Evolutionary conservation across 495 filamentous ascomycete species (phyloP), one percentile per base, ranked within the genome.

Genomic region (Rhypophila decipiens): DNA sequence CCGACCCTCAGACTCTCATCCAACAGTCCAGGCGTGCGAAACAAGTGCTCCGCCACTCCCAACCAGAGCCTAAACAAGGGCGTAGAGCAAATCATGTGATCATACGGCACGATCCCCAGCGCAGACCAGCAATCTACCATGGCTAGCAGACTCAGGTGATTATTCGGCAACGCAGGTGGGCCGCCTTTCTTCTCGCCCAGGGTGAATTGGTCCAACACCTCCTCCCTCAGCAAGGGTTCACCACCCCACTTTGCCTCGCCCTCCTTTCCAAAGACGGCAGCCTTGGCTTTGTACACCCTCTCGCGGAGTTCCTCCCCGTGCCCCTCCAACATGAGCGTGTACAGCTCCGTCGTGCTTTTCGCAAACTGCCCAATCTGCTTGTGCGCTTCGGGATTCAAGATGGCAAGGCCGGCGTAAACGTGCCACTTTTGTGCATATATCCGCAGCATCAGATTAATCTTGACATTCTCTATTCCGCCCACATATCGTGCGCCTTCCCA

Each of bases 351-450:
- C 24, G 94, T 91, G 12, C 84, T 89, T 53, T 82, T 72, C 17
- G 93, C 91, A 65, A 97, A 98, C 70, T 96, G 90, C 44, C 82
- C 74, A 59, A 98, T 97, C 64, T 98, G 93, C 64, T 82, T 73
- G 61, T 88, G 87, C 2, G 93, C 93, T 19, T 85, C 80, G 4
- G 90, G 90, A 63, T 98, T 98, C 33, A 98, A 76, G 64, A 98
- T 98, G 5, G 94, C 93, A 5, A 98, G 82, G 3, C 93, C 93
- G 24, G 93, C 93, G 64, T 98, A 98, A 46, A 98, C 93, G 67
- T 98, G 93, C 93, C 93, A 98, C 66, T 96, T 97, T 65, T 95
- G 94, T 48, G 86, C 83, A 70, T 96, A 98, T 65, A 98, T 98
- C 56, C 93, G 88, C 50, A 98, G 68, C 33, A 88, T 97, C 50